Base-by-base conservation (phyloP, 2,329 filamentous ascomycete genomes). In the Hysterium pulicare region DNA sequence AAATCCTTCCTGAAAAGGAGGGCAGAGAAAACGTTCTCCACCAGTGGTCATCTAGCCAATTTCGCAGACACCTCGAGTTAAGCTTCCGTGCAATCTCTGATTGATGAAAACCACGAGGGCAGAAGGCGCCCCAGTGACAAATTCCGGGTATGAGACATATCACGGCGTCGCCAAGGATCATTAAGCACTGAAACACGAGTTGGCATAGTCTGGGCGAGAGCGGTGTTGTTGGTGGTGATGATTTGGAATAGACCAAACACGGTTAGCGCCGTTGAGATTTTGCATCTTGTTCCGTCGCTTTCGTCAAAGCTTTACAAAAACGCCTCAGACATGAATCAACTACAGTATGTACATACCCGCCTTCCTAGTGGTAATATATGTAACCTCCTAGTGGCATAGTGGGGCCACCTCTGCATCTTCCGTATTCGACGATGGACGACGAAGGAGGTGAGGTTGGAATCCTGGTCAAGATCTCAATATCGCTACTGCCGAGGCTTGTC, bases 121-220 rank as follows among this genome's bases (percentile, higher is more conserved):
- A 23, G 40, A 33, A 23, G 26, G 40, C 35, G 42, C 30, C 33
- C 43, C 30, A 42, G 47, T 55, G 52, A 51, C 52, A 53, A 55
- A 51, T 55, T 28, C 45, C 41, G 48, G 46, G 43, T 34, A 41
- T 34, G 24, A 47, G 17, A 44, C 33, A 30, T 43, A 47, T 42
- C 41, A 47, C 38, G 33, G 15, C 5, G 46, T 42, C 42, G 38
- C 35, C 41, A 42, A 24, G 42, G 38, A 24, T 38, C 13, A 7
- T 13, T 7, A 28, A 13, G 7, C 24, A 8, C 33, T 42, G 48
- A 53, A 51, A 53, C 50, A 42, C 32, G 36, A 44, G 37, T 8
- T 28, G 24, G 13, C 8, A 28, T 28, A 13, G 13, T 28, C 24
- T 28, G 7, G 7, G 24, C 13, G 7, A 13, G 24, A 28, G 13